Evolutionary conservation across 2,329 filamentous ascomycete species (phyloP).

Genomic region (Lachnellula occidentalis): DNA sequence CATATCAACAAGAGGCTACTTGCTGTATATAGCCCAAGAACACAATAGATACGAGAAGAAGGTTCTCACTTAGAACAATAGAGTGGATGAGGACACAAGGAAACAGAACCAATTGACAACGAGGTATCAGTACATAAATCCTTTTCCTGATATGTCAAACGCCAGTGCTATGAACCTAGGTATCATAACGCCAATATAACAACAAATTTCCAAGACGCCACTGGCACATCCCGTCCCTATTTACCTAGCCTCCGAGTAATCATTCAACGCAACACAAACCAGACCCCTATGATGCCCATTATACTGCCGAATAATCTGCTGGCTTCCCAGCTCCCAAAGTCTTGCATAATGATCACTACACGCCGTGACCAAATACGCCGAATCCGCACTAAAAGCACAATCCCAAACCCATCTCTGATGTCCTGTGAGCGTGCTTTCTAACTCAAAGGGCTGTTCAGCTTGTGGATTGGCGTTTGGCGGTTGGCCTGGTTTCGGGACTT

Average conservation of each 20-base stretch:
- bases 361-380: slow-evolving; percentile 68
- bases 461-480: slow-evolving; percentile 30
- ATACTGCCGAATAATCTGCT: slow-evolving; percentile 68
- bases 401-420: slow-evolving; percentile 79
- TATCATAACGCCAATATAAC: neutral
- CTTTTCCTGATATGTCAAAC: neutral
- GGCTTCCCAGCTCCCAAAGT: slow-evolving; percentile 65
- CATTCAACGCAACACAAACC: slow-evolving; percentile 68
- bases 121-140: neutral
- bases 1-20: no score
- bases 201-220: neutral
- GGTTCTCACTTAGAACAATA: neutral
- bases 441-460: slow-evolving; percentile 48
- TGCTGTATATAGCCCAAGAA: no score
- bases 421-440: slow-evolving; percentile 64
- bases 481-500: slow-evolving; percentile 28
- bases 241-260: slow-evolving; percentile 40
- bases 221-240: neutral
- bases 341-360: slow-evolving; percentile 70
- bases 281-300: slow-evolving; percentile 66
- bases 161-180: neutral
- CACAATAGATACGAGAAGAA: no score
- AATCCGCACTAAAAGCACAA: slow-evolving; percentile 69
- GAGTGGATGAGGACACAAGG: neutral
- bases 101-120: neutral